Percentiles rank a stretch among this genome's conserved stretches.
Evolutionary conservation across 2,329 filamentous ascomycete genomes (phyloP).

Genomic region (Juglanconis oblonga): DNA sequence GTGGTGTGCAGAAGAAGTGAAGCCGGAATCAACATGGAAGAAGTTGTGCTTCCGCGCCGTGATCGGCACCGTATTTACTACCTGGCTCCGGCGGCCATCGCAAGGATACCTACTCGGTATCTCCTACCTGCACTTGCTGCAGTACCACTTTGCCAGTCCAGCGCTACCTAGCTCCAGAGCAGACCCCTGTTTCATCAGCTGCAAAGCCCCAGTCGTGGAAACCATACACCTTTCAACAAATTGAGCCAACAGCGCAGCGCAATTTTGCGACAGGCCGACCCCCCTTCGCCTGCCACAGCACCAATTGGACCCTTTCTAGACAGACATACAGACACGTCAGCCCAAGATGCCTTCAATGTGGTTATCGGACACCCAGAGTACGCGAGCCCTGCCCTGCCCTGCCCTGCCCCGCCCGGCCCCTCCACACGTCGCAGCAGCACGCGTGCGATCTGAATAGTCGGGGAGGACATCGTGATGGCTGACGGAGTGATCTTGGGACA

Average conservation of each 20-base stretch:
- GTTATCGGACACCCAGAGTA: conserved; percentile 94
- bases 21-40: too few species aligned
- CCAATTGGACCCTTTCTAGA: not conserved
- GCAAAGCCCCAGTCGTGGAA: not conserved
- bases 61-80: too few species aligned
- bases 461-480: conserved; percentile 23
- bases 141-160: not conserved
- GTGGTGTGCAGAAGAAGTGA: too few species aligned
- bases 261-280: not conserved
- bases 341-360: conserved; percentile 82
- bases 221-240: conserved; percentile 15
- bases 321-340: not conserved
- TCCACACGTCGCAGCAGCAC: not conserved
- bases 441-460: conserved; percentile 12
- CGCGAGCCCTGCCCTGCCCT: conserved; percentile 28
- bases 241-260: not conserved
- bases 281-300: not conserved
- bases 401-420: not conserved
- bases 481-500: conserved; percentile 39
- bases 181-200: conserved; percentile 16
- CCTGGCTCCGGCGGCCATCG: too few species aligned
- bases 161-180: not conserved
- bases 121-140: too few species aligned
- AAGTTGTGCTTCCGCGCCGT: too few species aligned
- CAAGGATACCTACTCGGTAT: too few species aligned